A percentile compares a stretch with the other conserved stretches of the same genome.
Conservation (phyloP, 148 eudicot species). For the Chenopodium berlandieri region DNA sequence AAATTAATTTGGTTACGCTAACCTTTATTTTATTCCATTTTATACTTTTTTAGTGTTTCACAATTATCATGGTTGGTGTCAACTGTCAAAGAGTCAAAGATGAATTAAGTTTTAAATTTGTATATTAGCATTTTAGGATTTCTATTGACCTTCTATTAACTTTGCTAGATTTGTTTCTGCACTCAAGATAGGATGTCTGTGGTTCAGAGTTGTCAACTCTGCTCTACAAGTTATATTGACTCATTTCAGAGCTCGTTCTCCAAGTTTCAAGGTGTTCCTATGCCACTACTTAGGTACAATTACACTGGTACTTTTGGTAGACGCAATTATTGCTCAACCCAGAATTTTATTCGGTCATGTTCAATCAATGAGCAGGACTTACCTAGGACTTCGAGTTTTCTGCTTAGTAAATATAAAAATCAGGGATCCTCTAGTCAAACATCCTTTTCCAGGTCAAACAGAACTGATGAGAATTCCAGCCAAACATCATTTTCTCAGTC, state of each 20-base stretch:
- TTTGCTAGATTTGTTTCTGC: slow-evolving; percentile 13
- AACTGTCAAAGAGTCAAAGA: no score
- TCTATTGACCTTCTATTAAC: slow-evolving; percentile 2
- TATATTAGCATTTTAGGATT: not conserved
- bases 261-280: slow-evolving; percentile 45
- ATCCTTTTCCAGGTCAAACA: slow-evolving; percentile 13
- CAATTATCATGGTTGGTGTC: no score
- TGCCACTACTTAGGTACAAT: slow-evolving; percentile 55
- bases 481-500: slow-evolving; percentile 23
- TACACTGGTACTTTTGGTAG: slow-evolving; percentile 33
- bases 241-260: slow-evolving; percentile 52
- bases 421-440: slow-evolving; percentile 21
- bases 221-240: slow-evolving; percentile 51
- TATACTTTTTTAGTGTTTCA: no score
- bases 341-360: slow-evolving; percentile 24
- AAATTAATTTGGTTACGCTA: no score
- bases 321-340: slow-evolving; percentile 24
- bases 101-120: no score
- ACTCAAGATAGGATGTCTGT: slow-evolving; percentile 36
- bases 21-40: no score
- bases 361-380: slow-evolving; percentile 28
- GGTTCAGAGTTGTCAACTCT: slow-evolving; percentile 50
- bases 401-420: slow-evolving; percentile 18
- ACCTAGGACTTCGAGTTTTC: slow-evolving; percentile 28
- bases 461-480: slow-evolving; percentile 14